phyloP scores from a whole-genome alignment of 768 basidiomycete species.

The Gautieria morchelliformis region DNA sequence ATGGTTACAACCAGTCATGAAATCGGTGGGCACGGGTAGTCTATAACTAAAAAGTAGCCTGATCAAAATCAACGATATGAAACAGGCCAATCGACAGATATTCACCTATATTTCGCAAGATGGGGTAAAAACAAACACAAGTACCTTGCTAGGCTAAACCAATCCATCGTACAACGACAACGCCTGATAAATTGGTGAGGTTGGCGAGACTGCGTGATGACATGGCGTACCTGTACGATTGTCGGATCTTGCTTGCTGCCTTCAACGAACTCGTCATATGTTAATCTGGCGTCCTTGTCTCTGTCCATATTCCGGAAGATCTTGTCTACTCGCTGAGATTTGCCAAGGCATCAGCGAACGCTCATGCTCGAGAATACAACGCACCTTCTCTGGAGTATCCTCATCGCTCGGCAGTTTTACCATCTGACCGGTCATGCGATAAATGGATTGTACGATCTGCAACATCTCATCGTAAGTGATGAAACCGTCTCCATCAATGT shows the following conservation, averaged over 20 bases:
- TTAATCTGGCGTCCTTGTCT: slow-evolving; percentile 87
- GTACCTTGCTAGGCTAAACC: slow-evolving; percentile 40
- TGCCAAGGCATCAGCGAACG: slow-evolving; percentile 7
- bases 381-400: slow-evolving; percentile 98
- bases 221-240: slow-evolving; percentile 76
- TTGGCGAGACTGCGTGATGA: slow-evolving; percentile 1
- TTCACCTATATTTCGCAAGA: neutral
- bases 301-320: slow-evolving; percentile 97
- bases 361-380: slow-evolving; percentile 1
- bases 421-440: slow-evolving; percentile 99
- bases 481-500: slow-evolving; percentile 95
- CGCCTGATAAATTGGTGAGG: slow-evolving; percentile 42
- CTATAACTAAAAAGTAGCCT: neutral
- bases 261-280: slow-evolving; percentile 96
- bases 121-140: neutral
- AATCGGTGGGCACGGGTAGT: neutral
- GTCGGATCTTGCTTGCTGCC: slow-evolving; percentile 99
- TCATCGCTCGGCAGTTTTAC: slow-evolving; percentile 97
- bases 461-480: slow-evolving; percentile 99
- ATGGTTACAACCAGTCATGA: neutral
- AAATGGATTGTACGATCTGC: slow-evolving; percentile 94
- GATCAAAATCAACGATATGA: neutral
- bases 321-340: slow-evolving; percentile 91
- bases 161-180: slow-evolving; percentile 92
- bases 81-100: neutral